These are phyloP conservation scores for Calamus simplicifolius DNA, from an alignment of 176 grass and related monocot species.

Conservation along the genomic window DNA sequence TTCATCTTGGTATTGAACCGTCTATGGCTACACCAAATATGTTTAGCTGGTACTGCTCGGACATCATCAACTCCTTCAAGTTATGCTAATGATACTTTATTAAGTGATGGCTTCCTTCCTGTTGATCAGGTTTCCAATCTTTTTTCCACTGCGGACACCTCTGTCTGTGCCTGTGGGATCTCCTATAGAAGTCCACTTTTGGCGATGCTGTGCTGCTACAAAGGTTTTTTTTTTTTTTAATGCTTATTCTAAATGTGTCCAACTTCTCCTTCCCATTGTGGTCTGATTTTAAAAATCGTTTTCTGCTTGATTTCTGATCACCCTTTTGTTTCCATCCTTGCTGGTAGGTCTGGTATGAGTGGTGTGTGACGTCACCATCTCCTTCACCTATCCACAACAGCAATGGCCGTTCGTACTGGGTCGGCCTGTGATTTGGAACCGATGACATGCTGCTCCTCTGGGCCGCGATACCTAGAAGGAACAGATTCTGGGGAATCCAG, in stretches of 20 bases:
- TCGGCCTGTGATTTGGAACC: constrained; percentile 42
- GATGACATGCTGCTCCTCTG: no score
- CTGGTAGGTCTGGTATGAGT: constrained; percentile 92
- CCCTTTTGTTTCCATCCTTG: neutral
- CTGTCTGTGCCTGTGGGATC: constrained; percentile 43
- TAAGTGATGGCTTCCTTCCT: neutral
- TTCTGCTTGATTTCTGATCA: neutral
- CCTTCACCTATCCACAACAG: constrained; percentile 80
- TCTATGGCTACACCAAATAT: constrained; percentile 92
- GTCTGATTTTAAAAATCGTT: neutral
- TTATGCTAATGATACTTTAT: neutral
- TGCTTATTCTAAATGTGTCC: neutral
- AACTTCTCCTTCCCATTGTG: neutral
- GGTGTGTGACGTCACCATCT: constrained; percentile 61
- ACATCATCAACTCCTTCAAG: constrained; percentile 2
- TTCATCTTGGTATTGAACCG: constrained; percentile 94
- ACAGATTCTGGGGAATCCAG: no score
- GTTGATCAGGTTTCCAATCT: constrained; percentile 81
- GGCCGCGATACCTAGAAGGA: no score
- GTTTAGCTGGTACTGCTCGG: constrained; percentile 76
- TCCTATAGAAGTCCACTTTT: constrained; percentile 81
- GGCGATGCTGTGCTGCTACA: constrained; percentile 64
- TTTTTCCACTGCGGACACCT: constrained; percentile 83
- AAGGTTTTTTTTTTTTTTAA: constrained; percentile 38
- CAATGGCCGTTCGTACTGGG: constrained; percentile 90